Conservation (phyloP, 257 asterid species). For the Plectranthus barbatus region DNA sequence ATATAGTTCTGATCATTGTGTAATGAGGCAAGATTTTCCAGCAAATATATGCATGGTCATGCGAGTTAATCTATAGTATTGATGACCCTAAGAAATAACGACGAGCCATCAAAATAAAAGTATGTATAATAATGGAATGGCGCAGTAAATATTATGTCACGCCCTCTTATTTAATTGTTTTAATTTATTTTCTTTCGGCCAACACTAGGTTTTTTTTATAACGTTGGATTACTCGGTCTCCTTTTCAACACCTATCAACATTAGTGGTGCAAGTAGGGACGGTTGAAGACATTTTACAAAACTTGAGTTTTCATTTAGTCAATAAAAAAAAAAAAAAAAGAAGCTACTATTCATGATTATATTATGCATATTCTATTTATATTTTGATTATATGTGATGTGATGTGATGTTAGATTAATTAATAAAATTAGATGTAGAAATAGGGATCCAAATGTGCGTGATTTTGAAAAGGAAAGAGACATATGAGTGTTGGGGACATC, state of each 20-base stretch:
- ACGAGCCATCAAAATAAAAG: not conserved
- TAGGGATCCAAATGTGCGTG: no score
- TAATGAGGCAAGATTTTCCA: no score
- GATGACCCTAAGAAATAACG: not conserved
- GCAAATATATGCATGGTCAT: no score
- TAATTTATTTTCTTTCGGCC: not conserved
- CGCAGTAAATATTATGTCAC: not conserved
- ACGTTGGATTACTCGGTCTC: not conserved
- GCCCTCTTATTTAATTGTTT: not conserved
- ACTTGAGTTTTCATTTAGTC: no score
- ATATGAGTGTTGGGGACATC: not conserved
- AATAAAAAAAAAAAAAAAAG: no score
- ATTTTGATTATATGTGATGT: no score
- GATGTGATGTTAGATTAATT: no score
- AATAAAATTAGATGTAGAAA: no score
- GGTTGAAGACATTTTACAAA: not conserved
- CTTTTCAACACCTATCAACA: not conserved
- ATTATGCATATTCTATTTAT: no score
- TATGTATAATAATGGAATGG: not conserved
- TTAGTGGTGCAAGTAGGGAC: not conserved
- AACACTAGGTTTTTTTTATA: not conserved
- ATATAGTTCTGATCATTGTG: no score
- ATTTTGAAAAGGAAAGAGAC: not conserved
- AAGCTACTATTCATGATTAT: no score
- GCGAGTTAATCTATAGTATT: no score